These are phyloP conservation scores for Diplocarpon rosae DNA, from an alignment of 2,329 filamentous ascomycete species.

Conservation along the genomic window DNA sequence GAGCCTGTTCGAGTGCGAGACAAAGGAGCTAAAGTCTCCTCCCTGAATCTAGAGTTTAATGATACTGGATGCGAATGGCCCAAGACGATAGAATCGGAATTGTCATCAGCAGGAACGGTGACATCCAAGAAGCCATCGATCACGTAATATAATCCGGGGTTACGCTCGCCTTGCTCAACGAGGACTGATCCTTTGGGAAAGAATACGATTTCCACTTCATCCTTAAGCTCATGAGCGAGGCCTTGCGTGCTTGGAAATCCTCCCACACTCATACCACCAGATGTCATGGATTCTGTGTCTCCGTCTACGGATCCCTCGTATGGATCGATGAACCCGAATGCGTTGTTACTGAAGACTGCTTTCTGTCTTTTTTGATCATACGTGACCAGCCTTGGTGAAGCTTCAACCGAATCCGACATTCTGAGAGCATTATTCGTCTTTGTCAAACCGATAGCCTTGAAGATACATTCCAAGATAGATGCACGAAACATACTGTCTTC, in stretches of 20 bases:
- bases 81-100: slow-evolving; percentile 22
- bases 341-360: slow-evolving; percentile 66
- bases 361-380: slow-evolving; percentile 75
- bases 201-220: slow-evolving; percentile 94
- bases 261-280: slow-evolving; percentile 51
- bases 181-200: slow-evolving; percentile 91
- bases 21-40: slow-evolving; percentile 34
- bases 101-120: slow-evolving; percentile 57
- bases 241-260: slow-evolving; percentile 49
- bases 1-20: slow-evolving; percentile 35
- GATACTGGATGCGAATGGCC: slow-evolving; percentile 19
- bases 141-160: slow-evolving; percentile 92
- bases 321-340: slow-evolving; percentile 83
- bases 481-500: slow-evolving; percentile 84
- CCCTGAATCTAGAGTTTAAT: slow-evolving; percentile 13
- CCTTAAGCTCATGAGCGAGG: slow-evolving; percentile 68
- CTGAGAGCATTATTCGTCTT: slow-evolving; percentile 53
- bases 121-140: slow-evolving; percentile 96
- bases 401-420: slow-evolving; percentile 67
- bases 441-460: slow-evolving; percentile 80
- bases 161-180: slow-evolving; percentile 94
- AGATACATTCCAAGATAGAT: slow-evolving; percentile 89
- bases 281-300: slow-evolving; percentile 78
- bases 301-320: slow-evolving; percentile 69
- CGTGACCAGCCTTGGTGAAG: slow-evolving; percentile 73